Percentiles rank a stretch among this genome's conserved stretches.
Evolutionary conservation across 148 eudicot genomes (phyloP).

Genomic region (Nepenthes gracilis): DNA sequence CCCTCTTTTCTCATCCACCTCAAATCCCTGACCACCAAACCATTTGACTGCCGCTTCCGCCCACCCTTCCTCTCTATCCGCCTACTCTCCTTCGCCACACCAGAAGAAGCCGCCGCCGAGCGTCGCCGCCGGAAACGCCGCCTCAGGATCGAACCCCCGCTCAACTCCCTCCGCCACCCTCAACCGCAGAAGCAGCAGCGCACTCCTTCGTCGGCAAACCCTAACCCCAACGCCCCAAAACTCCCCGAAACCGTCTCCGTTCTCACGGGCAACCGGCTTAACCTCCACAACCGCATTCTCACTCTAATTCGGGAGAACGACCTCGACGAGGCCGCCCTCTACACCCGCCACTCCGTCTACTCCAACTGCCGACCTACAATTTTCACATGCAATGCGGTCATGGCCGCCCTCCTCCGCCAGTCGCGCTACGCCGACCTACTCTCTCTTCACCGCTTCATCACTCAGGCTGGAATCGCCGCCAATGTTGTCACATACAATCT

Average conservation of each 20-base stretch:
- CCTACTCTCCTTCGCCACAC: conserved; percentile 58
- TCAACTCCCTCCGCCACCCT: conserved; percentile 45
- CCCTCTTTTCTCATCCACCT: conserved; percentile 33
- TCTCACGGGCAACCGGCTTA: conserved; percentile 68
- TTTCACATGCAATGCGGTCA: conserved; percentile 78
- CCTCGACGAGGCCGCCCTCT: conserved; percentile 76
- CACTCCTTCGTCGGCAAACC: conserved; percentile 12
- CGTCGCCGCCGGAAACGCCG: conserved; percentile 84
- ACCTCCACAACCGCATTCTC: conserved; percentile 62
- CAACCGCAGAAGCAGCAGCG: conserved; percentile 11
- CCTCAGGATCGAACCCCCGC: conserved; percentile 79
- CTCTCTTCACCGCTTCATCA: conserved; percentile 76
- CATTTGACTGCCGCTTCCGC: conserved; percentile 11
- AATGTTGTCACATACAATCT: conserved; percentile 68
- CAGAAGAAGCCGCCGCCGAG: conserved; percentile 71
- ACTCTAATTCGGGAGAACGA: conserved; percentile 73
- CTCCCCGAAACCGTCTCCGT: conserved; percentile 62
- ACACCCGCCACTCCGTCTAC: conserved; percentile 82
- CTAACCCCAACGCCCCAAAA: conserved; percentile 64
- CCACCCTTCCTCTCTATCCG: conserved; percentile 25
- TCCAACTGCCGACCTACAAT: conserved; percentile 85
- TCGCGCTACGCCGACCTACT: conserved; percentile 57
- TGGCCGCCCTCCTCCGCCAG: conserved; percentile 64
- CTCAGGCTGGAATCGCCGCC: conserved; percentile 76
- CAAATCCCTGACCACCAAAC: conserved; percentile 23